Conservation (phyloP, 208 protist genomes). For the Blastocrithidia nonstop region DNA sequence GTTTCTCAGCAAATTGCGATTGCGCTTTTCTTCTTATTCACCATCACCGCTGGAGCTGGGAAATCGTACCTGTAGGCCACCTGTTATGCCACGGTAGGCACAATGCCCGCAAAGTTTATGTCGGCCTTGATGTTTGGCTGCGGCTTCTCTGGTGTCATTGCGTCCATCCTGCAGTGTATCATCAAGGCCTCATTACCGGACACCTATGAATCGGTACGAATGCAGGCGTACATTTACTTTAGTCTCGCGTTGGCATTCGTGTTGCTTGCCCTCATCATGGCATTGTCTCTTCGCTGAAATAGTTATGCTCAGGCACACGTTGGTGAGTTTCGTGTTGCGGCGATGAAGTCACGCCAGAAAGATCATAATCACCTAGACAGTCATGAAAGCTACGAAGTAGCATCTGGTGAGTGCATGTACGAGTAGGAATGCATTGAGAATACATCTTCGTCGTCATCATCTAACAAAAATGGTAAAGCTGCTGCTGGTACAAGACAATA, state of each 20-base stretch:
- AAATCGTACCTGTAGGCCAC: conserved; percentile 76
- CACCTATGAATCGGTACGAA: conserved; percentile 17
- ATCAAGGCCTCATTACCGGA: conserved; percentile 55
- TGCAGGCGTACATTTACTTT: conserved; percentile 69
- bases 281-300: conserved; percentile 41
- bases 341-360: no score
- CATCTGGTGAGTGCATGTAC: no score
- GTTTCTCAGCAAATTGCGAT: conserved; percentile 44
- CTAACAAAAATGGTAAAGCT: no score
- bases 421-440: no score
- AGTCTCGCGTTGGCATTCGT: conserved; percentile 47
- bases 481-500: no score
- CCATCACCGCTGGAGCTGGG: conserved; percentile 31
- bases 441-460: no score
- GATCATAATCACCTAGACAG: no score
- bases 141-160: conserved; percentile 49
- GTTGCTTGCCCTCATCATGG: conserved; percentile 26
- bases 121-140: conserved; percentile 79
- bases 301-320: conserved; percentile 47
- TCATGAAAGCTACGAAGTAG: no score
- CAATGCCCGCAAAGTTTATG: conserved; percentile 71
- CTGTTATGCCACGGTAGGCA: conserved; percentile 65
- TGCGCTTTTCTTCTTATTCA: conserved; percentile 38
- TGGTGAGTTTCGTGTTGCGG: conserved; percentile 24
- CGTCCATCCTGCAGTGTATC: conserved; percentile 66